A percentile compares a stretch with the other conserved stretches of the same genome.
These are phyloP conservation scores for Zygotorulaspora chibaensis DNA, from an alignment of 805 yeast species.

Conservation along the genomic window DNA sequence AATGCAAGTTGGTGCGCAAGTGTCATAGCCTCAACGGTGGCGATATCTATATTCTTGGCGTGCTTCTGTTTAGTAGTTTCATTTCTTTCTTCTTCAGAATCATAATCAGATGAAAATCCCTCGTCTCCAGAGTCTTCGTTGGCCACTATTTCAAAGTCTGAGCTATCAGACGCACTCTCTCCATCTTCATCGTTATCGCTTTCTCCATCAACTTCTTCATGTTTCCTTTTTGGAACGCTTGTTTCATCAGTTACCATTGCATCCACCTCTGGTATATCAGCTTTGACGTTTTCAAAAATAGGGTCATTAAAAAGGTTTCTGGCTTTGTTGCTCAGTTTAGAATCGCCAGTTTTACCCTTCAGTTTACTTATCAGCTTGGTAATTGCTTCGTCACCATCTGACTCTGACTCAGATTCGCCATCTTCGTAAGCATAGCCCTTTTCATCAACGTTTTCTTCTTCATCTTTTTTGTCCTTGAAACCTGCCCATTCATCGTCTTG, in stretches of 20 bases:
- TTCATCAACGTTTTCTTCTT: slow-evolving; percentile 36
- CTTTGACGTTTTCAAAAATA: slow-evolving; percentile 47
- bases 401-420: slow-evolving; percentile 41
- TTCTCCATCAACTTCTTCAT: slow-evolving; percentile 18
- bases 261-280: slow-evolving; percentile 31
- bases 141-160: slow-evolving; percentile 46
- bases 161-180: slow-evolving; percentile 25
- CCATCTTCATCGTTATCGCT: slow-evolving; percentile 14
- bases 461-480: slow-evolving; percentile 47
- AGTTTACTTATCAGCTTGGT: slow-evolving; percentile 53
- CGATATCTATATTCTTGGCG: slow-evolving; percentile 67
- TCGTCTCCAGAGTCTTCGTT: slow-evolving; percentile 39
- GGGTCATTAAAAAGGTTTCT: slow-evolving; percentile 48
- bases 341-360: slow-evolving; percentile 43
- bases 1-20: slow-evolving; percentile 92
- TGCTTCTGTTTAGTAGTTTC: slow-evolving; percentile 45
- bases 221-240: slow-evolving; percentile 12
- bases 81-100: slow-evolving; percentile 50
- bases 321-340: slow-evolving; percentile 40
- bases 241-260: not conserved
- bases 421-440: slow-evolving; percentile 42
- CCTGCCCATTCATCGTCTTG: slow-evolving; percentile 80
- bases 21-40: slow-evolving; percentile 96
- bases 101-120: slow-evolving; percentile 41
- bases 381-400: slow-evolving; percentile 72